A percentile compares a stretch with the other conserved stretches of the same genome.
Evolutionary conservation across 495 filamentous ascomycete genomes (phyloP).

Genomic region (Friedmanniomyces simplex): DNA sequence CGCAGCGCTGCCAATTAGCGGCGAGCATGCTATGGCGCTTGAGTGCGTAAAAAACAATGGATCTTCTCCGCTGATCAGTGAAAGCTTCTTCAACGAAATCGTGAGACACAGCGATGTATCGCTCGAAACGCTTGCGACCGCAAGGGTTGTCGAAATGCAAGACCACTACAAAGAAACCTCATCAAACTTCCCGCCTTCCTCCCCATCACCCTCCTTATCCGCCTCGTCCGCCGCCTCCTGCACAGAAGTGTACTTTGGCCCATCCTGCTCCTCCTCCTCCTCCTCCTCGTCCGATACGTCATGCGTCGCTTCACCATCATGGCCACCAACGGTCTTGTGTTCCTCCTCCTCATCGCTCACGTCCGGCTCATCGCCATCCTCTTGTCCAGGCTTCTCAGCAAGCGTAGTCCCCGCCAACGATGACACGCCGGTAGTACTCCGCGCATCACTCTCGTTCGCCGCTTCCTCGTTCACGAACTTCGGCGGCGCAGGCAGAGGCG

Average conservation of each 20-base stretch:
- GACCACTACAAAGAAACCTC: neutral
- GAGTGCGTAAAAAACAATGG: no score
- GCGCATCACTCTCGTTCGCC: neutral
- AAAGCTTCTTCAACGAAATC: no score
- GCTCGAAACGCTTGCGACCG: no score
- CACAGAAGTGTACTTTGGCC: neutral
- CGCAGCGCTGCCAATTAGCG: no score
- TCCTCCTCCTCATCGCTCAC: neutral
- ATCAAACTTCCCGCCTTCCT: conserved; percentile 6
- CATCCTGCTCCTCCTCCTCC: neutral
- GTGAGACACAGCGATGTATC: no score
- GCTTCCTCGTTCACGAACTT: neutral
- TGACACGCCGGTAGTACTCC: neutral
- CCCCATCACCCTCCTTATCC: neutral
- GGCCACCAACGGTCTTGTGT: neutral
- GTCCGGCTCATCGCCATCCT: neutral
- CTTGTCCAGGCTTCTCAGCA: neutral
- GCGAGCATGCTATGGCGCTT: no score
- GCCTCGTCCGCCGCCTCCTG: neutral
- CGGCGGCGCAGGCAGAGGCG: neutral
- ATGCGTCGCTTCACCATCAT: neutral
- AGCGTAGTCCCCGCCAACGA: neutral
- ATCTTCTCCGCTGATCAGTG: no score
- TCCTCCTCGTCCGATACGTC: neutral
- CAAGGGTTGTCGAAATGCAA: no score